These are phyloP conservation scores for Populus hybrid DNA, from an alignment of 441 rosid genomes.

Conservation along the genomic window DNA sequence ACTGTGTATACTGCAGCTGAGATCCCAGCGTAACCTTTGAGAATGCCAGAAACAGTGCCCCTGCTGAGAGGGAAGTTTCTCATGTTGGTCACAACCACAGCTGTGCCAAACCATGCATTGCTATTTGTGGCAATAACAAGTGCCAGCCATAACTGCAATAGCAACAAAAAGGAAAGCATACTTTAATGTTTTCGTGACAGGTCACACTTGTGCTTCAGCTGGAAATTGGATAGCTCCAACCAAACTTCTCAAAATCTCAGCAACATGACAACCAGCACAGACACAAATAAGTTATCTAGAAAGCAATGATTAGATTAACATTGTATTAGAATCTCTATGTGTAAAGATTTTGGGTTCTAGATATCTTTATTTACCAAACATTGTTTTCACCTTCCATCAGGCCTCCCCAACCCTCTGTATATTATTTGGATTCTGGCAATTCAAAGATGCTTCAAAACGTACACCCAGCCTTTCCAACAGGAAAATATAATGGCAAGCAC, in stretches of 20 bases:
- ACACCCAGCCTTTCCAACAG: background rate
- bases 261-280: too few species aligned
- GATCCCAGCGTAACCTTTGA: constrained; percentile 87
- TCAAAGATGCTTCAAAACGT: background rate
- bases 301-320: too few species aligned
- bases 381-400: too few species aligned
- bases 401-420: background rate
- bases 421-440: background rate
- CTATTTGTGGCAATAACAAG: constrained; percentile 73
- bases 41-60: constrained; percentile 92
- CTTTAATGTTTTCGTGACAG: background rate
- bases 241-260: background rate
- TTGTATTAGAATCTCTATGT: too few species aligned
- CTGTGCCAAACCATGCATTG: constrained; percentile 93
- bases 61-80: constrained; percentile 91
- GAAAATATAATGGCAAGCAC: background rate
- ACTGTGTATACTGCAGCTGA: constrained; percentile 83
- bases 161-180: constrained; percentile 9
- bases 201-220: background rate
- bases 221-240: background rate
- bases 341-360: too few species aligned
- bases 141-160: constrained; percentile 75
- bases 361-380: too few species aligned
- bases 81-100: constrained; percentile 95
- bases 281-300: too few species aligned